phyloP scores from a whole-genome alignment of 23 red algal species.

The Cyanidium caldarium region DNA sequence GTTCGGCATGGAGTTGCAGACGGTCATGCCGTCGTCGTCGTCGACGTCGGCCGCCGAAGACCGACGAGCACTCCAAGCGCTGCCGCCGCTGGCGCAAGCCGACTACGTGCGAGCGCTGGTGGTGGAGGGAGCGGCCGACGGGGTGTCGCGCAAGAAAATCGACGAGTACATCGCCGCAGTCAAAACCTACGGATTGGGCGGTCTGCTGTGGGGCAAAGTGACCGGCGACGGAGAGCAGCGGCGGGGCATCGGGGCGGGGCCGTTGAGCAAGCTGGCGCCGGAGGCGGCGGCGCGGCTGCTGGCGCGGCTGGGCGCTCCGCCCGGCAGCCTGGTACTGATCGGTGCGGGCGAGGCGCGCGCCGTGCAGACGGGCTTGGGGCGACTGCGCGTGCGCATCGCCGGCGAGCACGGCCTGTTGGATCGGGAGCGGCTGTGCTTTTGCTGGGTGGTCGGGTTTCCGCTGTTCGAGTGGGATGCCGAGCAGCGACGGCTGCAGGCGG shows the following conservation, averaged over 20 bases:
- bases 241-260: constrained; percentile 29
- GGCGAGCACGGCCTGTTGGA: constrained; percentile 24
- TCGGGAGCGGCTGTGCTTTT: constrained; percentile 29
- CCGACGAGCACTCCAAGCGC: not conserved
- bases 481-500: constrained; percentile 23
- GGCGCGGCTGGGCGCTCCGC: constrained; percentile 18
- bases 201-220: constrained; percentile 78
- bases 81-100: constrained; percentile 5
- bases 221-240: not conserved
- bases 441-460: constrained; percentile 89
- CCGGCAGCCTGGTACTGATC: constrained; percentile 59
- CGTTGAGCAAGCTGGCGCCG: constrained; percentile 26
- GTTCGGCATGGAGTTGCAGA: constrained; percentile 73
- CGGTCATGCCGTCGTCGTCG: constrained; percentile 2
- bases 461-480: constrained; percentile 65
- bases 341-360: constrained; percentile 27
- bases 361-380: constrained; percentile 61
- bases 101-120: constrained; percentile 60
- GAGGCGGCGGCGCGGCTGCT: not conserved
- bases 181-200: constrained; percentile 52
- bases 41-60: not conserved
- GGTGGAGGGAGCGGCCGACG: constrained; percentile 18
- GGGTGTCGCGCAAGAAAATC: constrained; percentile 50
- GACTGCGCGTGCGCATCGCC: constrained; percentile 63
- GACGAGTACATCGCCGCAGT: constrained; percentile 80